Evolutionary conservation across 495 filamentous ascomycete genomes (phyloP), one percentile per base, ranked within the genome.

Genomic region (Aspergillus indologenus): DNA sequence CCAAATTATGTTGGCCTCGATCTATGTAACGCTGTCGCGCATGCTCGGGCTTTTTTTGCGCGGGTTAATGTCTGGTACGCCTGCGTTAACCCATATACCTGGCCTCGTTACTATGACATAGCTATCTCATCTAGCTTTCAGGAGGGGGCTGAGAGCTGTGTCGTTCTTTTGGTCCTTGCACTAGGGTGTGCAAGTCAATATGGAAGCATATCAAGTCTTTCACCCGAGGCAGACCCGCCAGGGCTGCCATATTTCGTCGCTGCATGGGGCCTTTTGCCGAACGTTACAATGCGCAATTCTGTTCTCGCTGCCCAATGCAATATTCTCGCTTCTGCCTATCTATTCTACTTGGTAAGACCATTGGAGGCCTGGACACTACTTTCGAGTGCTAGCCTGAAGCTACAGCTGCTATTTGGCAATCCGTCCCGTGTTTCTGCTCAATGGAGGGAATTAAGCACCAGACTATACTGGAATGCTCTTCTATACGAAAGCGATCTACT

Each of bases 51-150:
- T 9, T 92, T 89, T 72, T 93, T 93, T 62, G 83, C 87, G 45
- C 80, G 86, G 22, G 90, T 90, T 56, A 92, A 92, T 65, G 80
- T 90, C 5, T 93, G 89, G 88, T 92, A 92, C 61, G 89, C 90
- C 31, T 90, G 87, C 69, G 88, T 93, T 54, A 92, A 91, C 69
- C 90, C 90, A 21, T 89, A 87, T 71, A 88, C 84, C 19, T 93
- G 89, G 90, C 77, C 81, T n/a, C 83, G 81, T 57, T 86, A 90
- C 69, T 92, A 92, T 68, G 78, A 81, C 19, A 85, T 79, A 7
- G 90, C 90, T 0, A 76, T 90, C 3, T 86, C 87, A 1, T 83
- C 83, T 58, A 83, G 85, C 7, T 91, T 92, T 62, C 84, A 86
- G 53, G 83, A 89, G 58, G 89, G 89, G 1, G 84, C 88, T 0